A percentile compares a stretch with the other conserved stretches of the same genome.
Conservation (phyloP, 228 moss, liverwort and hornwort genomes). For the Sphagnum fallax region DNA sequence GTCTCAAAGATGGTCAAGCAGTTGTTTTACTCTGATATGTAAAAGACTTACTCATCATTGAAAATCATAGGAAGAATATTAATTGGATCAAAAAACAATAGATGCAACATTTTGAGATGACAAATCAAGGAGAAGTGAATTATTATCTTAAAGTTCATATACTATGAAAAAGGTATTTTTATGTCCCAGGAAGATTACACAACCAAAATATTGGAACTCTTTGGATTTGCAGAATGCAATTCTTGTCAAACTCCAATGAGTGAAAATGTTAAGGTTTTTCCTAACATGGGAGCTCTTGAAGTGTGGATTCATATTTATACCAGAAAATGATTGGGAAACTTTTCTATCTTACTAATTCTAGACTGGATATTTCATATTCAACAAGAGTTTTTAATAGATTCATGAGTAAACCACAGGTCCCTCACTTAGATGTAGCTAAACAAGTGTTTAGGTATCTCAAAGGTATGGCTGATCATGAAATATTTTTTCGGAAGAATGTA, state of each 20-base stretch:
- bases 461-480: slow-evolving; percentile 1
- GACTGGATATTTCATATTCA: background rate
- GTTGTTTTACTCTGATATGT: slow-evolving; percentile 1
- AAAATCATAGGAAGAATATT: slow-evolving; percentile 3
- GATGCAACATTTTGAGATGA: slow-evolving; percentile 7
- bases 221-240: background rate
- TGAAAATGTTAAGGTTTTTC: background rate
- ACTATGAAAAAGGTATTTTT: background rate
- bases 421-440: background rate
- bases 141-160: background rate
- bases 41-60: slow-evolving; percentile 3
- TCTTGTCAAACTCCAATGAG: background rate
- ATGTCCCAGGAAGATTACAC: background rate
- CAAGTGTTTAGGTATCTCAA: background rate
- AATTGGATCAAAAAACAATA: background rate
- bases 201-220: background rate
- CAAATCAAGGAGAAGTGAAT: background rate
- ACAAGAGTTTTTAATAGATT: background rate
- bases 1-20: background rate
- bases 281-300: background rate
- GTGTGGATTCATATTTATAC: background rate
- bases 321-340: slow-evolving; percentile 3
- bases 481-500: background rate
- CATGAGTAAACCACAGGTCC: background rate
- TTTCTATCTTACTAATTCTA: background rate